Base-by-base conservation (phyloP, 768 basidiomycete genomes). In the Xanthoconium stramineum region DNA sequence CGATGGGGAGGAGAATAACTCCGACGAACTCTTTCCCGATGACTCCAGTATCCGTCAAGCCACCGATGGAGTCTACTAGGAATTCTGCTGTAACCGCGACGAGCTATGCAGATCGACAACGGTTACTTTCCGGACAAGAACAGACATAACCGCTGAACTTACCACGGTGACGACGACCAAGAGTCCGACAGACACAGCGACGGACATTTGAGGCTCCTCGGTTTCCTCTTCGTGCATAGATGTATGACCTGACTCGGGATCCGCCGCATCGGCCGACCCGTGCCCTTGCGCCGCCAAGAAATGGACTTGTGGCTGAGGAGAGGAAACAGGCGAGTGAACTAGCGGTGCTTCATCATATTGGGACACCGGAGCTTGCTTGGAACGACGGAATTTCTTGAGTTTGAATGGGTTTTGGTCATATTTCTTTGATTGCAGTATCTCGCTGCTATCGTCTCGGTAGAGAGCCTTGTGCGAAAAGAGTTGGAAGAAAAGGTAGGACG, bases 11-110 rank as follows among this genome's bases (percentile, higher is more conserved):
- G 14, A 98, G 76, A 61, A 89, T 88, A 40, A 97, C 72, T 13
- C 91, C 94, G 57, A 97, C 86, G 66, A 94, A 98, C 68, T 89
- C 90, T 57, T 83, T 81, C 56, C 76, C 82, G 52, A 98, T 87
- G 8, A 28, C 15, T 24, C 84, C 83, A 0, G 64, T 64, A 0
- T 62, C 64, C 0, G 89, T 88, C 37, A 98, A 66, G 13, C 91
- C 91, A 58, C 81, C 74, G 61, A 97, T 95, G 5, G 91, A 91
- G 63, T 81, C 83, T 5, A 98, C 91, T 6, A 98, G 79, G 50
- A 77, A 79, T 44, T 86, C 84, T 1, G 83, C 83, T 9, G 80
- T 84, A 3, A 83, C 69, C 3, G 80, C 79, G 6, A 85, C 80
- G 19, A 77, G 65, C 84, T 85, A 61, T 12, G 47, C 30, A 24